Evolutionary conservation across 139 green algal genomes (phyloP).

Genomic region (Spirogloea muscicola): DNA sequence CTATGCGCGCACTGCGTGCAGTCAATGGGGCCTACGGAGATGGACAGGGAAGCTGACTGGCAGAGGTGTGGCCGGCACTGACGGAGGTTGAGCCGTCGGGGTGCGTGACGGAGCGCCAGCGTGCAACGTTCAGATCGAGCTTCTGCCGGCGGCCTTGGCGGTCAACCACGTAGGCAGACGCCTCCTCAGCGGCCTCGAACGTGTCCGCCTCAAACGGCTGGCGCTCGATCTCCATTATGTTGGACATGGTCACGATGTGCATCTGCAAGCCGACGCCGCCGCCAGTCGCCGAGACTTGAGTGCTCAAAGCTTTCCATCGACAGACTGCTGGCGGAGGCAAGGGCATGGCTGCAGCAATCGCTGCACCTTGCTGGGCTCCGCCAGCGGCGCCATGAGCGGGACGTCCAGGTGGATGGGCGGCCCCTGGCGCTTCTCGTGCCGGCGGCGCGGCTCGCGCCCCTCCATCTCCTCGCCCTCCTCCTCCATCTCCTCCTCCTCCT

Average conservation of each 20-base stretch:
- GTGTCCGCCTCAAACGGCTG: slow-evolving; percentile 10
- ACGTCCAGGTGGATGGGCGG: neutral
- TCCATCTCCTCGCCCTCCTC: neutral
- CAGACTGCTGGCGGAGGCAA: neutral
- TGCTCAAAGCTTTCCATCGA: neutral
- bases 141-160: too few species aligned
- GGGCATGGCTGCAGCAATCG: neutral
- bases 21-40: neutral
- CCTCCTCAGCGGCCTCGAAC: slow-evolving; percentile 13
- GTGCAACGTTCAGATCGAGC: too few species aligned
- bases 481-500: slow-evolving; percentile 16
- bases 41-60: neutral
- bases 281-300: neutral
- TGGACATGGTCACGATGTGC: slow-evolving; percentile 11
- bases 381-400: neutral
- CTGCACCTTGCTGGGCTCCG: neutral
- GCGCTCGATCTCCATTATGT: slow-evolving; percentile 18
- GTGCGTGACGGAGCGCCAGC: too few species aligned
- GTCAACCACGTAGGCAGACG: too few species aligned
- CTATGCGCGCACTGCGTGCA: neutral
- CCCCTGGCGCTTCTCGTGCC: neutral
- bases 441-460: neutral
- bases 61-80: neutral
- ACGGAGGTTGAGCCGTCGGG: slow-evolving; percentile 56
- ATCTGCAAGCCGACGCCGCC: slow-evolving; percentile 5